A percentile compares a stretch with the other conserved stretches of the same genome.
phyloP scores from a whole-genome alignment of 257 asterid species.

The Gentiana dahurica region DNA sequence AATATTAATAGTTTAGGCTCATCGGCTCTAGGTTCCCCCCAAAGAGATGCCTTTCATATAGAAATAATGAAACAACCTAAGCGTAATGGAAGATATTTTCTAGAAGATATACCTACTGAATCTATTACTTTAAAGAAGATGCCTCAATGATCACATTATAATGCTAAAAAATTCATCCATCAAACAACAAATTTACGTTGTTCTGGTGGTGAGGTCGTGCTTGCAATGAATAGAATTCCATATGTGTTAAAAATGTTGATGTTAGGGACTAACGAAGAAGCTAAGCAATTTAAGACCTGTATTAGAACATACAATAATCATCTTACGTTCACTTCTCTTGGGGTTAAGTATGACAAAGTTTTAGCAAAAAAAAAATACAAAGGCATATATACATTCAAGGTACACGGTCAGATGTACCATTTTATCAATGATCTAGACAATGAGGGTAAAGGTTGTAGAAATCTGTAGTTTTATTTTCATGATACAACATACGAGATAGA shows the following conservation, averaged over 20 bases:
- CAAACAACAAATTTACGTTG: not conserved
- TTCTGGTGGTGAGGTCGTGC: not conserved
- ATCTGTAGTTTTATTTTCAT: constrained; percentile 1
- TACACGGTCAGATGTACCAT: constrained; percentile 1
- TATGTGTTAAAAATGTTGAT: not conserved
- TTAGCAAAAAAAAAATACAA: too few species aligned
- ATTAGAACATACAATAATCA: not conserved
- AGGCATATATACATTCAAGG: not conserved
- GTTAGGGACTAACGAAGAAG: not conserved
- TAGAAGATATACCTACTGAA: too few species aligned
- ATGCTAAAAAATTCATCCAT: too few species aligned
- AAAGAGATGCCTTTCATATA: too few species aligned
- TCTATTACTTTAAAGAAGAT: too few species aligned
- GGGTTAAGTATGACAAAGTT: not conserved
- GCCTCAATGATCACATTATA: too few species aligned
- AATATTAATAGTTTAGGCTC: too few species aligned
- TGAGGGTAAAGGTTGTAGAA: not conserved
- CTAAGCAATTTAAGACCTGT: not conserved
- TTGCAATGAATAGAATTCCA: not conserved
- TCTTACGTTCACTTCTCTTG: constrained; percentile 1
- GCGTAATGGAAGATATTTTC: too few species aligned
- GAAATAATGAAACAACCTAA: too few species aligned
- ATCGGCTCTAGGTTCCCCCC: too few species aligned
- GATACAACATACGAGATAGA: not conserved
- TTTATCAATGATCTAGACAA: not conserved